Base-by-base conservation (phyloP, 2,329 filamentous ascomycete genomes). In the Rutstroemia sp. region DNA sequence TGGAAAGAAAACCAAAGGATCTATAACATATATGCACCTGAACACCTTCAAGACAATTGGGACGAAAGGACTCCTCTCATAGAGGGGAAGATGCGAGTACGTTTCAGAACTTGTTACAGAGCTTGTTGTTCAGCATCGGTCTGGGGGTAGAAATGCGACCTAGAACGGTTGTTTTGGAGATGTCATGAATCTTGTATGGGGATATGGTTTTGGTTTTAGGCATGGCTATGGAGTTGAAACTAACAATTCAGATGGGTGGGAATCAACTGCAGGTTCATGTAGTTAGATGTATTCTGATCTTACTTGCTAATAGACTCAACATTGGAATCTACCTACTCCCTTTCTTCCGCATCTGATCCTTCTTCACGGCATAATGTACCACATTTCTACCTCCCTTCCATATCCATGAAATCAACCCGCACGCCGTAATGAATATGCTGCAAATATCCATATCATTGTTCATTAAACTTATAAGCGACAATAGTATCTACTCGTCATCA, bases 401-500 rank as follows among this genome's bases (percentile, higher is more conserved):
- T 66, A 67, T 68, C 65, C 65, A 51, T 61, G 64, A 59, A 67
- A 66, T 63, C 63, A 67, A 67, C 63, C 64, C 57, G 61, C 67
- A 64, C 67, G 64, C 65, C 65, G 45, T 58, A 59, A 61, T 57
- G 47, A 60, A 63, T 65, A 64, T 67, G 61, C 62, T 66, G 46
- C 58, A 63, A 63, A 64, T 44, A 49, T 48, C 58, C 60, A 59
- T 64, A 57, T 61, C 56, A 60, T 63, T 54, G 62, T 65, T 62
- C 61, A 63, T 65, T 65, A 64, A 57, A 57, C 51, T 59, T 57
- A 34, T 34, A 45, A 48, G 44, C 48, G 39, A 56, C 56, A 30
- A 50, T 60, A 21, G 48, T 55, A 54, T 64, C 68, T 78, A 83
- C 70, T 84, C 82, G 63, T 85, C 82, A 64, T 85, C 82, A 63